Evolutionary conservation across 225 moss, liverwort and hornwort genomes (phyloP), one percentile per base, ranked within the genome.

Genomic region (Pleurozium schreberi): DNA sequence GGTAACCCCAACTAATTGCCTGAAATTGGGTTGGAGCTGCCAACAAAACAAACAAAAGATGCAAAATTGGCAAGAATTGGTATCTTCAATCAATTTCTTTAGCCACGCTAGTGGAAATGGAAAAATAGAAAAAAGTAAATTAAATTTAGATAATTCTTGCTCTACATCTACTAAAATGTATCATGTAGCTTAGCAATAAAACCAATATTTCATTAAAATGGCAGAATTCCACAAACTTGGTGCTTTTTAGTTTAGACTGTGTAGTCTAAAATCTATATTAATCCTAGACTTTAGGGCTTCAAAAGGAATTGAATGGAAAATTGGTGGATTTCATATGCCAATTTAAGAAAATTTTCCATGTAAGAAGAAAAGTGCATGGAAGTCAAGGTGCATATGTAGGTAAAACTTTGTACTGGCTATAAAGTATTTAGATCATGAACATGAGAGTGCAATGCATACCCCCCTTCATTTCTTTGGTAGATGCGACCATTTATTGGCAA

Each of bases 391-490:
- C 84, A 28, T 47, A 63, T 60, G 38, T 22, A 70, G 53, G 67
- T 26, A 11, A 21, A 42, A 75, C 13, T 60, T 40, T 18, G 34
- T 11, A 30, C 16, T 23, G 34, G 52, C 52, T 65, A 28, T 53
- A 81, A 36, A 84, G 53, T 15, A 50, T 28, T 33, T 34, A 23
- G 42, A 42, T 61, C 30, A 66, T 38, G 5, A 18, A n/a, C 42
- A 58, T n/a, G 34, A 70, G 76, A 45, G 20, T 82, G 81, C 84
- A 42, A 28, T 13, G 52, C 91, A 47, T 93, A 97, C 98, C 98
- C 94, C 23, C 97, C 98, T 91, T 99, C 99, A 91, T 99, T 99
- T 87, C 89, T 97, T 75, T 96, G 97, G 83, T 94, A 97, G 42
- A 97, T 93, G 42, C 96, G 97, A 31, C 95, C 94, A 33, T 89